phyloP scores from a whole-genome alignment of 163 green algal genomes.

The Scenedesmus sp. region DNA sequence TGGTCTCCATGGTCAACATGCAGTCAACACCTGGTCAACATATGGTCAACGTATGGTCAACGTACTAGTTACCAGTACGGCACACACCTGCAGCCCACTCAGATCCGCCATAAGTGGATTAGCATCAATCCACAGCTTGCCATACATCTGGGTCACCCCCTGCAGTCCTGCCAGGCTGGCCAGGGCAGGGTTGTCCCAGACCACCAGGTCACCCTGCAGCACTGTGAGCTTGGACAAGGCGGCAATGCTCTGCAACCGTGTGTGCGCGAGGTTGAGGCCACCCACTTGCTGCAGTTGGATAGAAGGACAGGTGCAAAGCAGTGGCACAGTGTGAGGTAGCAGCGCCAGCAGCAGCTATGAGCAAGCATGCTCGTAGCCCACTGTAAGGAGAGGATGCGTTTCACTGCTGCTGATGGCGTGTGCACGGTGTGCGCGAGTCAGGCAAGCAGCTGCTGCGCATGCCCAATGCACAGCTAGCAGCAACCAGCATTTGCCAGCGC shows the following conservation, averaged over 20 bases:
- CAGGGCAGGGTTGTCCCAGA: constrained; percentile 37
- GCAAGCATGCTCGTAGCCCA: no score
- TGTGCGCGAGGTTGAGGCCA: constrained; percentile 39
- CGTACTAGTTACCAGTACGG: no score
- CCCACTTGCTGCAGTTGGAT: constrained; percentile 23
- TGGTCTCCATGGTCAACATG: background rate
- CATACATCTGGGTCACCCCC: constrained; percentile 10
- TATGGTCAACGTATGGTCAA: no score
- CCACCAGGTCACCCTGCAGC: constrained; percentile 13
- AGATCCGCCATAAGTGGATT: constrained; percentile 21
- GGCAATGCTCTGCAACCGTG: background rate
- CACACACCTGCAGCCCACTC: constrained; percentile 26
- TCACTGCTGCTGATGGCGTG: no score
- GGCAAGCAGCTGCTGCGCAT: no score
- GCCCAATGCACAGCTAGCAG: no score
- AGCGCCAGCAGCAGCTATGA: no score
- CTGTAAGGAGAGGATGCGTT: no score
- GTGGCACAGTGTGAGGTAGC: no score
- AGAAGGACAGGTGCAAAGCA: background rate
- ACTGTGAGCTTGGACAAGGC: constrained; percentile 1
- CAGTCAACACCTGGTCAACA: no score
- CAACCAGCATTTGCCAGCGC: background rate
- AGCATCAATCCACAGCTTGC: constrained; percentile 23
- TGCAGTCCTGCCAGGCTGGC: constrained; percentile 12
- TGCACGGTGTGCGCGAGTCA: no score